Base-by-base conservation (phyloP, 306 rosid species). In the Ochetophila trinervis region DNA sequence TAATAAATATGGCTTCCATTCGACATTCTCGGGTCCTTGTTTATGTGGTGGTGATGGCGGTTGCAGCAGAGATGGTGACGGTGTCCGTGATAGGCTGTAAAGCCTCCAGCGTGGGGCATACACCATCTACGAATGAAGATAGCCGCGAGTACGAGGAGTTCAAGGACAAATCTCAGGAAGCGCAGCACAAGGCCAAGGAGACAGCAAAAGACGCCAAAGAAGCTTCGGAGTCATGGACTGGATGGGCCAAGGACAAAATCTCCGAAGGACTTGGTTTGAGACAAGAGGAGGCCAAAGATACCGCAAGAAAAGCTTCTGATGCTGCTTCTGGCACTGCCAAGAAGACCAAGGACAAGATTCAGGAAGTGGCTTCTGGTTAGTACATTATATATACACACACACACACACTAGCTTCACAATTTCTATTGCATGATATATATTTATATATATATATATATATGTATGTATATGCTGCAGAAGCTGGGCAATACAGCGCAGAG, bases 171-270 rank as follows among this genome's bases (percentile, higher is more conserved):
- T 44, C 74, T 0, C 37, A 60, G 68, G 49, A 60, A 15, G 57
- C 67, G 6, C 70, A 55, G 15, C 61, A 70, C 34, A 70, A 42
- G 74, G 87, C 40, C 32, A 75, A 50, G 24, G 92, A 78, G 71
- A 75, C 74, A 1, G 84, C 70, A 0, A 48, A 59, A 48, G 80
- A 74, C 7, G 87, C 71, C 3, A 76, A 71, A 69, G 83, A 85
- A 66, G 66, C 77, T 0, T 50, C 89, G 11, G 98, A 85, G 66
- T 60, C 88, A 14, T 89, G 98, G 98, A 63, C 91, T 5, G 92
- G 58, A n/a, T 89, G 98, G 96, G 93, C 95, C 4, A 87, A 89
- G 60, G 95, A 92, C 65, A 92, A 79, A 72, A 53, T 91, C 67
- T 53, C 70, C 0, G 95, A 71, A 50, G 90, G 95, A 6, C 87